Evolutionary conservation across 257 asterid species (phyloP), one percentile per base, ranked within the genome.

Genomic region (Catharanthus roseus): DNA sequence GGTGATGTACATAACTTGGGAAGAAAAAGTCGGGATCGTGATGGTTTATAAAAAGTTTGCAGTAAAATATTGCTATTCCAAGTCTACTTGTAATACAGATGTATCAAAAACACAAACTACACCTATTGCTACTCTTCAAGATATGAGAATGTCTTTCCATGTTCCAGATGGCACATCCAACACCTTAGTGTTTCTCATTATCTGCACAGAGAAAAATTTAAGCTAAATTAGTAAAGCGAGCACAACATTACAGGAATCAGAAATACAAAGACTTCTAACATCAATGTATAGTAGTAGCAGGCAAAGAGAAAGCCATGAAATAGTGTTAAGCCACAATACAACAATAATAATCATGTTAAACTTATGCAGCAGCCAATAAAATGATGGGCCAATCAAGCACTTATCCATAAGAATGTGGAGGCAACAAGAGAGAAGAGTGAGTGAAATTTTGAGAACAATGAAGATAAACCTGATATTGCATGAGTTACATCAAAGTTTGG

Each of bases 131-230:
- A 55, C 18, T 67, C 29, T 44, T 74, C 67, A 19, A 39, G 36
- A 15, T n/a, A 44, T 42, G 29, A 61, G 67, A 73, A 29, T 28
- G 65, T 39, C 42, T 38, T 41, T 74, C 51, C 8, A 56, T 23
- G 11, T 72, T 49, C 38, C 21, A 44, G 28, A 11, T 16, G 33
- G 49, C 39, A 47, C 55, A 44, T 66, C 58, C 73, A 73, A 54
- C 67, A 34, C n/a, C 65, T 24, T 42, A 9, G 26, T 18, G 50
- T 31, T n/a, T n/a, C n/a, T 26, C 28, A 33, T 55, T 12, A 42
- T 57, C 72, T 74, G 77, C 68, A 28, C 36, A 36, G 56, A 74
- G 24, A 42, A 36, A 67, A 10, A 66, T 54, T 18, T 19, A 62
- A 41, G 24, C 10, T 18, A 21, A 34, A 36, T 73, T 39, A 38